phyloP scores from a whole-genome alignment of 2,329 filamentous ascomycete species.

The Emydomyces testavorans region DNA sequence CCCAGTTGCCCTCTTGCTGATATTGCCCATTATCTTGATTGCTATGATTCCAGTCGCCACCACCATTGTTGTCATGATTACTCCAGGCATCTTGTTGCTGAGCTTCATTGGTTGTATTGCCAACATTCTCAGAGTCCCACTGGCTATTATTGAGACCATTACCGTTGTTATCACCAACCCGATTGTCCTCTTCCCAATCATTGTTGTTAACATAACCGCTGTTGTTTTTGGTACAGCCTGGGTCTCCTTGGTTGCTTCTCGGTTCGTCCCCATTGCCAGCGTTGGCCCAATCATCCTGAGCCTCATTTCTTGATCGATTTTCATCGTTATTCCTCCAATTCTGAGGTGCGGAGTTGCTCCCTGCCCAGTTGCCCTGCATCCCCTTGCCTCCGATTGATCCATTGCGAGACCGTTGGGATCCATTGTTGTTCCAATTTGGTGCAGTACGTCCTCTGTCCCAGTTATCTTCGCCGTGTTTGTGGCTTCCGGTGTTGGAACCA shows the following conservation, averaged over 20 bases:
- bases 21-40: background rate
- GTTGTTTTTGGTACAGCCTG: background rate
- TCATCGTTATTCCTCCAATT: background rate
- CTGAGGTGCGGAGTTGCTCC: background rate
- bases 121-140: constrained; percentile 2
- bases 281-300: background rate
- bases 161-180: background rate
- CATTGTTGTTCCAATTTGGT: background rate
- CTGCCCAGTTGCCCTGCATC: background rate
- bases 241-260: background rate
- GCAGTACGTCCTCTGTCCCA: background rate
- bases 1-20: background rate
- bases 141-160: background rate
- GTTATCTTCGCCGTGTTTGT: background rate
- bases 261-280: background rate
- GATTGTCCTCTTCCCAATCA: background rate
- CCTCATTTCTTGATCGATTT: background rate
- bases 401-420: background rate
- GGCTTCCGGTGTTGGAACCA: background rate
- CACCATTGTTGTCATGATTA: background rate
- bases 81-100: background rate
- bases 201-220: background rate
- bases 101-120: background rate
- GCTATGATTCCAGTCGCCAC: background rate
- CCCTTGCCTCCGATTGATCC: background rate